phyloP scores from a whole-genome alignment of 2,329 filamentous ascomycete species.

The Colletotrichum orbiculare region DNA sequence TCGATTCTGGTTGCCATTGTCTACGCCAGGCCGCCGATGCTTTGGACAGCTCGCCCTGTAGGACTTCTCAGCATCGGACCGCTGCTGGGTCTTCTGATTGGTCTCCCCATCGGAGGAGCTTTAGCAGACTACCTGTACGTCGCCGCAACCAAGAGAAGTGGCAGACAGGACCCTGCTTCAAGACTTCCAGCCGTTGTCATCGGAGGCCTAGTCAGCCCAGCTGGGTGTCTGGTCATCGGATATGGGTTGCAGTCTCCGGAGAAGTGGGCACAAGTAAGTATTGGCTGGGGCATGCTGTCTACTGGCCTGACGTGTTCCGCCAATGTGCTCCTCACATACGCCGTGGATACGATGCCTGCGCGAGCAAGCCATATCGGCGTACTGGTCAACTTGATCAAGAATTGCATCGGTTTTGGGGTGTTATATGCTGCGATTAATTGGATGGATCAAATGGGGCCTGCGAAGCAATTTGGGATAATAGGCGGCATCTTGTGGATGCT shows the following conservation, averaged over 20 bases:
- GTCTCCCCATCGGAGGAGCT: conserved; percentile 27
- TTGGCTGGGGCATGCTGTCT: conserved; percentile 38
- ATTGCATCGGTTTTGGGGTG: conserved; percentile 35
- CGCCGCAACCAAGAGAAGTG: neutral
- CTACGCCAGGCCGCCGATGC: conserved; percentile 21
- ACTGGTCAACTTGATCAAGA: conserved; percentile 39
- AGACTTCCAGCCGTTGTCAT: conserved; percentile 35
- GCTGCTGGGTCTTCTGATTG: conserved; percentile 18
- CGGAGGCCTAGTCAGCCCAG: conserved; percentile 37
- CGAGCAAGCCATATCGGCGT: conserved; percentile 37
- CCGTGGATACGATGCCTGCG: conserved; percentile 35
- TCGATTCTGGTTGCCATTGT: conserved; percentile 18
- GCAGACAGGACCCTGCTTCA: conserved; percentile 24
- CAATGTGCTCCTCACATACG: conserved; percentile 39
- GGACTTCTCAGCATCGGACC: conserved; percentile 27
- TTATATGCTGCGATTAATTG: conserved; percentile 36
- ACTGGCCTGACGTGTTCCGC: conserved; percentile 38
- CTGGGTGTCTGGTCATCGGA: conserved; percentile 36
- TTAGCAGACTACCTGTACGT: conserved; percentile 34
- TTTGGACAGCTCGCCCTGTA: conserved; percentile 25
- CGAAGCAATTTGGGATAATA: conserved; percentile 37
- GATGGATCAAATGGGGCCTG: conserved; percentile 27
- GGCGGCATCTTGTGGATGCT: conserved; percentile 34
- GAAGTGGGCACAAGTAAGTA: conserved; percentile 33
- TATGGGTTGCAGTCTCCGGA: conserved; percentile 30